Base-by-base conservation (phyloP, 768 basidiomycete species). In the Leucogyrophana mollusca region DNA sequence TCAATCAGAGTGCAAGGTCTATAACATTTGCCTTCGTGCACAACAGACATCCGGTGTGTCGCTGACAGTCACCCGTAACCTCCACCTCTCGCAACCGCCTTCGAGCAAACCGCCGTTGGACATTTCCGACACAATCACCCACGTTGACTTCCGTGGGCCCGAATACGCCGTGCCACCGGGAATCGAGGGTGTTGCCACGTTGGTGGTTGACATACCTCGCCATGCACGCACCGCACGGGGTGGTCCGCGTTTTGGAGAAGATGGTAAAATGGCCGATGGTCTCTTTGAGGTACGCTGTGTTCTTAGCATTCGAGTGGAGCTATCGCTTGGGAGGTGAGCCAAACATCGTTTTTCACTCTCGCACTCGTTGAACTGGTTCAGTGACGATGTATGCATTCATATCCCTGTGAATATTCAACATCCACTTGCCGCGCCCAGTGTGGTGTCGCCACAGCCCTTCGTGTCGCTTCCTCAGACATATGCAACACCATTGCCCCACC, bases 151-250 rank as follows among this genome's bases (percentile, higher is more conserved):
- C 63, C 78, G 78, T 32, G 87, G 87, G 3, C 73, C 77, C 22
- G 90, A 91, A 55, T 91, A 90, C 53, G 77, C 79, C 24, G 79
- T 90, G 23, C 75, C 74, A 7, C 86, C 87, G 1, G 87, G 86
- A 14, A 74, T 73, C 3, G 90, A 91, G 57, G 90, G 90, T 17
- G 76, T 90, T 2, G 90, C 90, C 1, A 81, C 78, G 56, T 74
- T 93, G 9, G 85, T 89, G 9, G 83, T 93, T 51, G 84, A 91
- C 59, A 79, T 90, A n/a, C 90, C 90, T 4, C 72, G 67, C 38
- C 64, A 73, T 47, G 81, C 87, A 1, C 72, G 83, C 44, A 81
- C 83, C 4, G 79, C 86, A 10, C 77, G 73, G 47, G 85, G 84
- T 20, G 87, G 86, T 4, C 56, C 64, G 4, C 72, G 84, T 8